phyloP scores from a whole-genome alignment of 2,329 filamentous ascomycete species.

The Bimuria novae-zelandiae region DNA sequence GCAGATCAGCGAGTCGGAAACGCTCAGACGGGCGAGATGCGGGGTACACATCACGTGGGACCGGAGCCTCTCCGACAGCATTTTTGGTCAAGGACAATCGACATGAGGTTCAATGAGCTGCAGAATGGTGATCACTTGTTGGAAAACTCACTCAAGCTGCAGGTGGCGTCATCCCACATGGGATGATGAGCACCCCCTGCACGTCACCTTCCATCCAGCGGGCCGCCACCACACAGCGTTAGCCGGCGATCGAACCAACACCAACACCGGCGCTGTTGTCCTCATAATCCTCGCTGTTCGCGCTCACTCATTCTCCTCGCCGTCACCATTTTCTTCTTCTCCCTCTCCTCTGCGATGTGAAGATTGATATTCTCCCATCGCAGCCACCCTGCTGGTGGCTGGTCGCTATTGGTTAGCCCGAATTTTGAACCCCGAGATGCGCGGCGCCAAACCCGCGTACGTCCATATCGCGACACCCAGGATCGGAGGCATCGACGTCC shows the following conservation, averaged over 20 bases:
- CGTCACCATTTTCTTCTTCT: not conserved
- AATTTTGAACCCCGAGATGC: slow-evolving; percentile 4
- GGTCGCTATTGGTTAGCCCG: not conserved
- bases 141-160: not conserved
- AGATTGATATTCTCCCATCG: not conserved
- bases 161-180: slow-evolving; percentile 1
- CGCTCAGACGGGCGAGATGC: no score
- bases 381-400: not conserved
- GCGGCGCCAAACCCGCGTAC: slow-evolving; percentile 6
- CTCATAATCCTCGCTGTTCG: slow-evolving; percentile 3
- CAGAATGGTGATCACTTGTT: not conserved
- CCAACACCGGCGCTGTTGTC: slow-evolving; percentile 1
- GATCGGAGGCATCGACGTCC: not conserved
- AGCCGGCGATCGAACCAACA: slow-evolving; percentile 4
- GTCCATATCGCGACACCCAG: slow-evolving; percentile 5
- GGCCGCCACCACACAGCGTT: not conserved
- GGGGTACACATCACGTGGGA: no score
- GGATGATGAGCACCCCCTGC: not conserved
- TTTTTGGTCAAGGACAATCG: no score
- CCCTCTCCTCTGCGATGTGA: not conserved
- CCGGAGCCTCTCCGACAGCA: no score
- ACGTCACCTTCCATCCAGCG: not conserved
- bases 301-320: not conserved
- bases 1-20: no score
- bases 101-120: no score